phyloP scores from a whole-genome alignment of 805 yeast species.

The Deakozyma indianensis region DNA sequence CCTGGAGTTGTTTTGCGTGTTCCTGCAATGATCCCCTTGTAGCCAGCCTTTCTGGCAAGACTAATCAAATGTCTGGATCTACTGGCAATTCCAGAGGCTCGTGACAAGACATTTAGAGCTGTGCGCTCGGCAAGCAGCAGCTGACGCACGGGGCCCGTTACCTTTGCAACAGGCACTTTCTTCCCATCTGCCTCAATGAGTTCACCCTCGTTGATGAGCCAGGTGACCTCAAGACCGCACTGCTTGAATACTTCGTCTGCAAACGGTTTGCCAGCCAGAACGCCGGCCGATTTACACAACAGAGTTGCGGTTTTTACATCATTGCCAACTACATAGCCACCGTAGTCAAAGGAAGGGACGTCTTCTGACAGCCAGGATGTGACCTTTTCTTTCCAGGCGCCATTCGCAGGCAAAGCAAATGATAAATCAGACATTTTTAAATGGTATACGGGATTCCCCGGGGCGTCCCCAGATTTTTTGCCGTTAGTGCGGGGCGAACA shows the following conservation, averaged over 20 bases:
- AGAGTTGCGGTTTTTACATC: slow-evolving; percentile 57
- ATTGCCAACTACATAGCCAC: slow-evolving; percentile 89
- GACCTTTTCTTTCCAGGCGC: slow-evolving; percentile 70
- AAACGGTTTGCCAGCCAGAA: slow-evolving; percentile 78
- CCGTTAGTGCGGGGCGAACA: not conserved
- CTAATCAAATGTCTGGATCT: slow-evolving; percentile 42
- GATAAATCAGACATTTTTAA: not conserved
- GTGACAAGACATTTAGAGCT: slow-evolving; percentile 64
- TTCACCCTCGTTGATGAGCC: slow-evolving; percentile 64
- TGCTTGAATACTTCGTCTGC: slow-evolving; percentile 73
- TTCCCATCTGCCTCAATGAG: slow-evolving; percentile 26
- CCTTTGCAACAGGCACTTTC: slow-evolving; percentile 62
- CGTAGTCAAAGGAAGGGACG: slow-evolving; percentile 86
- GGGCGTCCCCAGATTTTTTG: no score
- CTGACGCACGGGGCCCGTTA: slow-evolving; percentile 68
- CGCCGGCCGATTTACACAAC: slow-evolving; percentile 68
- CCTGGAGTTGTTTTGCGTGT: slow-evolving; percentile 98
- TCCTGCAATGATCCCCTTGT: slow-evolving; percentile 79
- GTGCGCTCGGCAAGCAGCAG: slow-evolving; percentile 76
- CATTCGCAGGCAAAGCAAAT: slow-evolving; percentile 45
- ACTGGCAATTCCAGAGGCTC: slow-evolving; percentile 83
- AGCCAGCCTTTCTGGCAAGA: slow-evolving; percentile 55
- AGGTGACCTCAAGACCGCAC: slow-evolving; percentile 53
- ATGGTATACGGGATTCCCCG: not conserved
- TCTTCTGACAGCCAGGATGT: slow-evolving; percentile 72